Conservation (phyloP, 2,329 filamentous ascomycete species). For the Onygenales sp. region DNA sequence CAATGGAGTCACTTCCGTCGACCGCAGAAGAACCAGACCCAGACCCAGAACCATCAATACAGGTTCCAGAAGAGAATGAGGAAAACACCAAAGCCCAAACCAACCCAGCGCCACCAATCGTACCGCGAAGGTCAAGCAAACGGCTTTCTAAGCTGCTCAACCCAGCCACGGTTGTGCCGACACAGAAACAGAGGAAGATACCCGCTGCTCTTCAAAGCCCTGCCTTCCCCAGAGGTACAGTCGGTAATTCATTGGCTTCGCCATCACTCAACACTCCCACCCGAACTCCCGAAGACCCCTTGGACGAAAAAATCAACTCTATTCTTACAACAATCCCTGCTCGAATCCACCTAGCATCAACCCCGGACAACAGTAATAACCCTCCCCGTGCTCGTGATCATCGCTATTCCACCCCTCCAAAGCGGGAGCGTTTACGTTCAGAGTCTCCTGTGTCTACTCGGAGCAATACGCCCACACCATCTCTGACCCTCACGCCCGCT, state of each 20-base stretch:
- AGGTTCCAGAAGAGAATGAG: slow-evolving; percentile 6
- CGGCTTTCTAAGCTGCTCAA: slow-evolving; percentile 10
- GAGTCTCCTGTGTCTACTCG: slow-evolving; percentile 27
- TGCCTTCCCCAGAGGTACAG: not conserved
- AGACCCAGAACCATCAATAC: slow-evolving; percentile 7
- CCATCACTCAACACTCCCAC: slow-evolving; percentile 18
- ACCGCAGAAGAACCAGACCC: slow-evolving; percentile 5
- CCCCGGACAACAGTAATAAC: slow-evolving; percentile 22
- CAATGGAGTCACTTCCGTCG: not conserved
- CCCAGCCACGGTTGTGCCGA: slow-evolving; percentile 3
- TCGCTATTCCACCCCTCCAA: slow-evolving; percentile 19
- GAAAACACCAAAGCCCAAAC: not conserved
- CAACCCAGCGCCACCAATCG: not conserved
- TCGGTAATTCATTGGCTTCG: not conserved
- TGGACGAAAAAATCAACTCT: slow-evolving; percentile 71
- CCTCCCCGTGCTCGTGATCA: not conserved
- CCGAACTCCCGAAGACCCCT: slow-evolving; percentile 50
- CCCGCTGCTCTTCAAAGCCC: not conserved
- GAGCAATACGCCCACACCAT: slow-evolving; percentile 53
- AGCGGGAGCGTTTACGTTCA: slow-evolving; percentile 34
- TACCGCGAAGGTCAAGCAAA: slow-evolving; percentile 19
- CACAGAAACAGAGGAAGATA: not conserved
- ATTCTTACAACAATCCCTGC: slow-evolving; percentile 70
- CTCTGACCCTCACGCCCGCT: slow-evolving; percentile 60
- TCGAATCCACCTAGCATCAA: slow-evolving; percentile 62